phyloP scores from a whole-genome alignment of 805 yeast genomes.

The Yarrowia sp. region DNA sequence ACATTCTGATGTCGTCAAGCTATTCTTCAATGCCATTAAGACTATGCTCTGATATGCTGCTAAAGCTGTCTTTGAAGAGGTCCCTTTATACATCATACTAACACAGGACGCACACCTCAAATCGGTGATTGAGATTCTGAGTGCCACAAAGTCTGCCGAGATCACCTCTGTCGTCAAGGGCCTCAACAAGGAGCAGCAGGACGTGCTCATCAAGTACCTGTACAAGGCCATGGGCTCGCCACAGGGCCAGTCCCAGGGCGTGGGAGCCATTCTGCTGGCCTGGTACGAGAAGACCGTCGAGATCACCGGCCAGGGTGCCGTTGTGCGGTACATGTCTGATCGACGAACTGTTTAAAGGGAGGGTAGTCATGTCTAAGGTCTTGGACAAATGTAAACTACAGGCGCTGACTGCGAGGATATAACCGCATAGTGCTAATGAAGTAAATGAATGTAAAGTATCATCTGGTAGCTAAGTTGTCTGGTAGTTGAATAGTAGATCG shows the following conservation, averaged over 20 bases:
- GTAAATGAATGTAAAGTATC: conserved; percentile 30
- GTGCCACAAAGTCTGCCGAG: conserved; percentile 71
- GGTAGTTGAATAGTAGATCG: no score
- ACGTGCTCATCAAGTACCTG: conserved; percentile 78
- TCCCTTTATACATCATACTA: not conserved
- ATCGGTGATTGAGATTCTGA: conserved; percentile 73
- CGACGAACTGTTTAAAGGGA: conserved; percentile 70
- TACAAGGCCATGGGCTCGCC: conserved; percentile 83
- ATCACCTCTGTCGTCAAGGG: conserved; percentile 65
- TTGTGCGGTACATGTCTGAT: conserved; percentile 85
- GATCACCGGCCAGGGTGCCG: conserved; percentile 84
- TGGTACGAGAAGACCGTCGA: conserved; percentile 95
- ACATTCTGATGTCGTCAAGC: no score
- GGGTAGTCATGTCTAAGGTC: not conserved
- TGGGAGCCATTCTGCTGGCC: conserved; percentile 81
- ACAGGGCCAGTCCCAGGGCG: conserved; percentile 70
- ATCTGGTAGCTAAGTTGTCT: not conserved
- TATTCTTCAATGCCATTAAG: no score
- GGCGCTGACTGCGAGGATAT: not conserved
- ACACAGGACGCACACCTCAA: conserved; percentile 55
- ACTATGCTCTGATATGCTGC: no score
- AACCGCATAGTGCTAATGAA: conserved; percentile 33
- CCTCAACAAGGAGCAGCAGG: conserved; percentile 71
- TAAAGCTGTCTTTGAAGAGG: no score
- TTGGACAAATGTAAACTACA: not conserved